Percentiles rank a stretch among this genome's conserved stretches.
Conservation (phyloP, 352 stramenopile genomes). For the Pythium aristosporum region DNA sequence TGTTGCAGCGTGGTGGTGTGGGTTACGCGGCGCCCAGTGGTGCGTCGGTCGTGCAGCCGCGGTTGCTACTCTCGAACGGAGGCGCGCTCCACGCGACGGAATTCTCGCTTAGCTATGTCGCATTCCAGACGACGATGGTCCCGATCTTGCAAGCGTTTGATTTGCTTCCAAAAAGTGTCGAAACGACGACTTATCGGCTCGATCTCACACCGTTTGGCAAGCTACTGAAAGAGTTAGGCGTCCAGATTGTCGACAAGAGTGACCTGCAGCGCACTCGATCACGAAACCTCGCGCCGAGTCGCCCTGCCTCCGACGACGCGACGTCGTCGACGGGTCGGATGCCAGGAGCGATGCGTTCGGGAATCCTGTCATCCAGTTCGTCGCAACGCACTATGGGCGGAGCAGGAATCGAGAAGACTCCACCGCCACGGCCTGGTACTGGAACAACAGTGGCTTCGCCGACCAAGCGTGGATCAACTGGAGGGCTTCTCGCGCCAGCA, state of each 20-base stretch:
- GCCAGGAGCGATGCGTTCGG: constrained; percentile 9
- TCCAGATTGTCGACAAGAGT: constrained; percentile 18
- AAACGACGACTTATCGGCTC: constrained; percentile 5
- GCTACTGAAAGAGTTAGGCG: constrained; percentile 21
- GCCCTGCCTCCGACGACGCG: background rate
- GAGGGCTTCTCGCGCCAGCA: constrained; percentile 18
- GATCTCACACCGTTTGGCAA: constrained; percentile 16
- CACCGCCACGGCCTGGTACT: constrained; percentile 6
- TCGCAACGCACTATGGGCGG: constrained; percentile 12
- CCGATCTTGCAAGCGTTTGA: constrained; percentile 20
- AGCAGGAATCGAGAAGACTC: constrained; percentile 25
- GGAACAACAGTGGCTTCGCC: constrained; percentile 41
- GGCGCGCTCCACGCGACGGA: background rate
- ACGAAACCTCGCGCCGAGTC: constrained; percentile 6
- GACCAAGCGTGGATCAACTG: constrained; percentile 39
- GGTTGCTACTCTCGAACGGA: constrained; percentile 4
- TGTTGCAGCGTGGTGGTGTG: constrained; percentile 64
- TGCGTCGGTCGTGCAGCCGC: constrained; percentile 59
- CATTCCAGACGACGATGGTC: constrained; percentile 18
- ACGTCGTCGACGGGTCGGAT: background rate
- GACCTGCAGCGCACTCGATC: constrained; percentile 15
- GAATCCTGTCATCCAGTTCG: constrained; percentile 7
- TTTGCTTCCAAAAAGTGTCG: constrained; percentile 15
- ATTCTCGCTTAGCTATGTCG: constrained; percentile 19
- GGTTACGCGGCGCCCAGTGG: constrained; percentile 43